Conservation (phyloP, 2,329 filamentous ascomycete species). For the Cladophialophora carrionii region DNA sequence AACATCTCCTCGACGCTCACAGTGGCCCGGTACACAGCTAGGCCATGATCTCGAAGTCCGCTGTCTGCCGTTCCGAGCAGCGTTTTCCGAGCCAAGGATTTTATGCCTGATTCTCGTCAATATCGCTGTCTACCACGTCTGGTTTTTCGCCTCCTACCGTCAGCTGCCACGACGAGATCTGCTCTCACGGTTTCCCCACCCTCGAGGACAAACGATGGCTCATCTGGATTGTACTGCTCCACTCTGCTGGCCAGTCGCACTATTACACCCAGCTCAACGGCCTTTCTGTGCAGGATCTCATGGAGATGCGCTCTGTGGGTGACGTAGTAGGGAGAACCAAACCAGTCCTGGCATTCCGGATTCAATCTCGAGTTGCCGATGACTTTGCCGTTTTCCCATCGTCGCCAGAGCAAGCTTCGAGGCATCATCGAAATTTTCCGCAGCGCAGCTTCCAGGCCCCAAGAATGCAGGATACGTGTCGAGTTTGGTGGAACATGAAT, state of each 20-base stretch:
- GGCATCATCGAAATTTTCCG: constrained; percentile 10
- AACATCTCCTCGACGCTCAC: constrained; percentile 4
- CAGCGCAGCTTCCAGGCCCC: constrained; percentile 33
- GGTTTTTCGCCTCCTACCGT: constrained; percentile 26
- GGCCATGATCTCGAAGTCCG: constrained; percentile 5
- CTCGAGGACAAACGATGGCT: constrained; percentile 24
- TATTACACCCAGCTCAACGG: constrained; percentile 10
- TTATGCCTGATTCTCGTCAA: neutral
- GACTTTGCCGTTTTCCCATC: constrained; percentile 11
- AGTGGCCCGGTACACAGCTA: constrained; percentile 3
- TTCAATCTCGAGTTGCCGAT: constrained; percentile 14
- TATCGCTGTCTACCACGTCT: neutral
- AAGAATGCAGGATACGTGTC: constrained; percentile 35
- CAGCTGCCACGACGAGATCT: constrained; percentile 36
- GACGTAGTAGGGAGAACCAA: constrained; percentile 15
- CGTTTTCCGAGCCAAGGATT: constrained; percentile 7
- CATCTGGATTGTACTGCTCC: constrained; percentile 9
- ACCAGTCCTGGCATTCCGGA: constrained; percentile 6
- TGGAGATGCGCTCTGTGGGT: constrained; percentile 18
- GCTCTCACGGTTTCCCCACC: constrained; percentile 29
- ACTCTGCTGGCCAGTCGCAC: constrained; percentile 7
- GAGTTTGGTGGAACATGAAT: constrained; percentile 40
- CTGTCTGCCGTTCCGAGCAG: neutral
- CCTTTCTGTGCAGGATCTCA: constrained; percentile 15
- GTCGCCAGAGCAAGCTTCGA: constrained; percentile 7